Evolutionary conservation across 345 rosid genomes (phyloP), one percentile per base, ranked within the genome.

Genomic region (Citrus hindsii): DNA sequence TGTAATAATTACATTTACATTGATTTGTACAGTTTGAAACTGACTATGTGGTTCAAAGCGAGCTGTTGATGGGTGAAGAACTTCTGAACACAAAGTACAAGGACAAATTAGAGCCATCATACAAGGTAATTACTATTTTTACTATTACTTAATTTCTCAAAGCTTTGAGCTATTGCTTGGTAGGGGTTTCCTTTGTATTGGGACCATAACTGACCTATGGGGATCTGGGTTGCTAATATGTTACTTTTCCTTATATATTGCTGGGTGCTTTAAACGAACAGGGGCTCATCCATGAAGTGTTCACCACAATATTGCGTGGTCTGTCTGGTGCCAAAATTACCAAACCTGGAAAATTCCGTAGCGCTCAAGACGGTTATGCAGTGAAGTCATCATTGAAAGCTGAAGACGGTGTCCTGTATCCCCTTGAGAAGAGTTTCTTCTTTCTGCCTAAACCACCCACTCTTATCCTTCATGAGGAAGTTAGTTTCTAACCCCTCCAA

Each of bases 371-470:
- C 85, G 99, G 99, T 76, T 94, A 90, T 90, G 99, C 98, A 7
- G 99, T 96, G 79, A 96, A 96, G 86, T 96, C 98, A 59, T 96
- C 99, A 24, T 84, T 96, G 37, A 96, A 96, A 81, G 99, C 98
- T 79, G 99, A 96, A 89, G 99, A 96, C 82, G 98, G 98, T 60
- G 90, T 96, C 37, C 85, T 96, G 60, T 96, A 94, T 83, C 98
- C 99, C 53, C 98, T 96, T 67, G 99, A 96, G 82, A 96, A 96
- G 90, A 90, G 98, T 81, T 96, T 96, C 81, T 94, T 96, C 90
- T 94, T 94, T 82, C 82, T 96, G 69, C 99, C 99, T 74, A 96
- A 94, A 84, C 99, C 99, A 63, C 99, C 99, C 64, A 96, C 98
- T 21, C 93, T 96, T 79, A 96, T 96, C 78, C 98, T 96, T 83